Base-by-base conservation (phyloP, 345 rosid species). In the Camelina neglecta region DNA sequence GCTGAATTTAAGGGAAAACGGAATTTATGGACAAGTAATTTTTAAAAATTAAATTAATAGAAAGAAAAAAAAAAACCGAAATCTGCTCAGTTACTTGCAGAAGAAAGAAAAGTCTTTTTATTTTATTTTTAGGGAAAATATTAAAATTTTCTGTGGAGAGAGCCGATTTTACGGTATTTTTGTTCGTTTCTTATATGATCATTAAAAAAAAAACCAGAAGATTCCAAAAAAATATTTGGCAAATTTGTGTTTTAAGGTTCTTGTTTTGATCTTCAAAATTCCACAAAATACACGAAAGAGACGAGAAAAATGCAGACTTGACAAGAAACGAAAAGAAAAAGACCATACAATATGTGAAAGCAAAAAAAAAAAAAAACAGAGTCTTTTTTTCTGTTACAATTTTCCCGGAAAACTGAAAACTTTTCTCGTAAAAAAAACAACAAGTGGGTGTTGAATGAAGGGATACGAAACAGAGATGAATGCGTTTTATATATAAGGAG, bases 1-100 rank as follows among this genome's bases (percentile, higher is more conserved):
- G 84, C 96, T 84, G 81, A 84, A 84, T 83, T 78, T 75, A 80
- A 81, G 90, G 90, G 86, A 60, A 75, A 77, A 75, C 60, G 59
- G 69, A 75, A 75, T 18, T 49, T 42, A 72, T 73, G 79, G 73
- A 8, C 76, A 55, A 66, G 45, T 54, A 59, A 5, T 3, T 41
- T 45, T 60, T 72, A 58, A 15, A 23, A 42, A 29, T 68, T 35
- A 35, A 4, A 2, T 42, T 42, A 24, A 15, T 31, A 18, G 7
- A 13, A 29, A 60, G 1, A 0, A 8, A 35, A 39, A 39, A 13
- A 4, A 69, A 78, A 67, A 66, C 56, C 81, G 81, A 79, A 73
- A 54, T 73, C 23, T 73, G 4, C 81, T 79, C 78, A 67, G 78
- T 79, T 79, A 79, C 75, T 73, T 79, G 81, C 66, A 35, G 66